phyloP scores from a whole-genome alignment of 495 filamentous ascomycete species.

The Trichoderma asperelloides region DNA sequence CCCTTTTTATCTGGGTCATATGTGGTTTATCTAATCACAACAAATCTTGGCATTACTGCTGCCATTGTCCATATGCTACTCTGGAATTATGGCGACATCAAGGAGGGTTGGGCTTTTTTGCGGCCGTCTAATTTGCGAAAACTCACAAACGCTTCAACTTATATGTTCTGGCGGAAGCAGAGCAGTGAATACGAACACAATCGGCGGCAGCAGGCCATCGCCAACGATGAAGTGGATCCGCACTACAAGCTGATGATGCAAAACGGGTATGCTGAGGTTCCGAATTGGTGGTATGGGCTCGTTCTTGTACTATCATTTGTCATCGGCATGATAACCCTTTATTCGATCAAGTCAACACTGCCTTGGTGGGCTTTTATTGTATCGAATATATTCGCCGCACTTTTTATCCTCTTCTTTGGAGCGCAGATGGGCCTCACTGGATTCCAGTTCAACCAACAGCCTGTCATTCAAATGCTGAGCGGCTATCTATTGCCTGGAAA shows the following conservation, averaged over 20 bases:
- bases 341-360: slow-evolving; percentile 40
- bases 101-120: slow-evolving; percentile 22
- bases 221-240: slow-evolving; percentile 11
- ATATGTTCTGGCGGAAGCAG: slow-evolving; percentile 23
- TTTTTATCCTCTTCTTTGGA: slow-evolving; percentile 29
- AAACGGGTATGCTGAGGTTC: slow-evolving; percentile 39
- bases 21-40: slow-evolving; percentile 30
- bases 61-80: slow-evolving; percentile 28
- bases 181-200: slow-evolving; percentile 14
- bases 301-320: slow-evolving; percentile 40
- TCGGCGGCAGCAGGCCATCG: slow-evolving; percentile 14
- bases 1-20: slow-evolving; percentile 39
- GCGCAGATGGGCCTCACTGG: slow-evolving; percentile 31
- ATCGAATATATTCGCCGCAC: slow-evolving; percentile 26
- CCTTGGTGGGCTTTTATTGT: slow-evolving; percentile 50
- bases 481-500: slow-evolving; percentile 25
- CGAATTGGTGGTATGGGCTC: slow-evolving; percentile 45
- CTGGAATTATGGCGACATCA: slow-evolving; percentile 28
- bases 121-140: slow-evolving; percentile 16
- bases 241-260: slow-evolving; percentile 26
- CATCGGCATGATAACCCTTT: slow-evolving; percentile 38
- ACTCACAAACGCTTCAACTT: slow-evolving; percentile 12
- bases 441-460: slow-evolving; percentile 30
- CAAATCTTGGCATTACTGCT: slow-evolving; percentile 35
- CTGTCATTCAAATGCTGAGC: slow-evolving; percentile 29